A percentile compares a stretch with the other conserved stretches of the same genome.
Evolutionary conservation across 129 eudicot species (phyloP).

Genomic region (Apium graveolens): DNA sequence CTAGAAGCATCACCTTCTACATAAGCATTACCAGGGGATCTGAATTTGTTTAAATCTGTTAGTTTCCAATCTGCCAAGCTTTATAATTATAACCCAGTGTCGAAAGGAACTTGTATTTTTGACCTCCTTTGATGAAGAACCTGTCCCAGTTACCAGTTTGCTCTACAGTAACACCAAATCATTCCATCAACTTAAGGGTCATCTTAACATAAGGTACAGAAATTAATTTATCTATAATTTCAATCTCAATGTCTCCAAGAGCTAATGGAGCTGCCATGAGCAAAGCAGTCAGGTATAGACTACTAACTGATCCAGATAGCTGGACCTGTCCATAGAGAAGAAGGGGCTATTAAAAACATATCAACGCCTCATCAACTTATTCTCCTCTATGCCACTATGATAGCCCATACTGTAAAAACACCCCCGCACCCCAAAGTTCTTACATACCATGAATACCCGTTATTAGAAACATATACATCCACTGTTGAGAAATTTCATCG

Average conservation of each 20-base stretch:
- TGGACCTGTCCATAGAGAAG: background rate
- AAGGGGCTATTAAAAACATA: background rate
- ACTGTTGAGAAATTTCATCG: background rate
- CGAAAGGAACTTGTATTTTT: slow-evolving; percentile 60
- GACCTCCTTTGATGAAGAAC: slow-evolving; percentile 75
- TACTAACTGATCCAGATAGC: slow-evolving; percentile 79
- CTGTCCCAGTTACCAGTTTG: slow-evolving; percentile 84
- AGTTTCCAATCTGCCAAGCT: slow-evolving; percentile 1
- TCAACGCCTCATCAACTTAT: background rate
- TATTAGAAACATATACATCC: background rate
- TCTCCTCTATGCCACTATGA: background rate
- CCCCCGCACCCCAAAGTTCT: background rate
- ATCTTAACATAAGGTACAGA: slow-evolving; percentile 96
- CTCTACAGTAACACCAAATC: slow-evolving; percentile 81
- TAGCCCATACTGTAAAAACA: background rate
- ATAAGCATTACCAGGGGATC: slow-evolving; percentile 94
- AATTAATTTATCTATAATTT: slow-evolving; percentile 79
- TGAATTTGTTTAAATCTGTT: slow-evolving; percentile 16
- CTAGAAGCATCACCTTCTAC: slow-evolving; percentile 99
- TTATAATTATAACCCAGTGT: slow-evolving; percentile 8
- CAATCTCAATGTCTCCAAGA: slow-evolving; percentile 87
- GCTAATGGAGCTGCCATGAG: slow-evolving; percentile 97
- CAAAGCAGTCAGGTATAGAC: slow-evolving; percentile 91
- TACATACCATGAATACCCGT: slow-evolving; percentile 22
- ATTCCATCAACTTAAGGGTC: slow-evolving; percentile 92